Conservation (phyloP, 306 rosid genomes). For the Quercus berberidifolia region DNA sequence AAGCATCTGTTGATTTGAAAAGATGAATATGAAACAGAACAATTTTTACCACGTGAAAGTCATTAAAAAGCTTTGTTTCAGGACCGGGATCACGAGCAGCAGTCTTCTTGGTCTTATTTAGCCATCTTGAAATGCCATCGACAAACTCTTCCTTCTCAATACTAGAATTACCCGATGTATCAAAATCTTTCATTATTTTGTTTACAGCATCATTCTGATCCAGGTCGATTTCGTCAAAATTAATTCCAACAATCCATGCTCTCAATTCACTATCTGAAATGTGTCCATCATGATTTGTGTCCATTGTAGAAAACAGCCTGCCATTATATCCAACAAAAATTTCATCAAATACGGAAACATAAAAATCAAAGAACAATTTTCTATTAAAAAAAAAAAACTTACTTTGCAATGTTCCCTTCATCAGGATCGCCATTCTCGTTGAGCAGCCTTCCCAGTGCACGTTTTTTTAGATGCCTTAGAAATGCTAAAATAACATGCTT, state of each 20-base stretch:
- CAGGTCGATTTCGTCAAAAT: conserved; percentile 60
- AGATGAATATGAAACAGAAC: background rate
- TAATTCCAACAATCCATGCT: conserved; percentile 75
- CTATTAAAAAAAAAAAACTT: background rate
- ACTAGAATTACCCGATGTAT: conserved; percentile 40
- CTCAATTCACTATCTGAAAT: conserved; percentile 61
- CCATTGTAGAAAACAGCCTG: conserved; percentile 67
- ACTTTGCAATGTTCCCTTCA: conserved; percentile 52
- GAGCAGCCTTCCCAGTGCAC: conserved; percentile 63
- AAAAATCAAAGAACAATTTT: conserved; percentile 4
- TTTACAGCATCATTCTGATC: conserved; percentile 61
- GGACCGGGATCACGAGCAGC: conserved; percentile 47
- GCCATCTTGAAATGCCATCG: conserved; percentile 64
- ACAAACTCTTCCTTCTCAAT: conserved; percentile 54
- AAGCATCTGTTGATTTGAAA: background rate
- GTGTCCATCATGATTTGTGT: conserved; percentile 40
- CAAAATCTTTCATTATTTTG: conserved; percentile 59
- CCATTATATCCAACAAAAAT: conserved; percentile 19
- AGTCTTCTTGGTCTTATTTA: conserved; percentile 6
- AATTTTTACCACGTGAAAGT: conserved; percentile 30
- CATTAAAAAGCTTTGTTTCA: background rate
- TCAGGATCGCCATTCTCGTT: conserved; percentile 63
- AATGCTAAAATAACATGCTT: conserved; percentile 69
- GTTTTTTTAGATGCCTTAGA: conserved; percentile 43
- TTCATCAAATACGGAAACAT: conserved; percentile 5